phyloP scores from a whole-genome alignment of 1,139 yeast genomes.

The Pichia sp. region DNA sequence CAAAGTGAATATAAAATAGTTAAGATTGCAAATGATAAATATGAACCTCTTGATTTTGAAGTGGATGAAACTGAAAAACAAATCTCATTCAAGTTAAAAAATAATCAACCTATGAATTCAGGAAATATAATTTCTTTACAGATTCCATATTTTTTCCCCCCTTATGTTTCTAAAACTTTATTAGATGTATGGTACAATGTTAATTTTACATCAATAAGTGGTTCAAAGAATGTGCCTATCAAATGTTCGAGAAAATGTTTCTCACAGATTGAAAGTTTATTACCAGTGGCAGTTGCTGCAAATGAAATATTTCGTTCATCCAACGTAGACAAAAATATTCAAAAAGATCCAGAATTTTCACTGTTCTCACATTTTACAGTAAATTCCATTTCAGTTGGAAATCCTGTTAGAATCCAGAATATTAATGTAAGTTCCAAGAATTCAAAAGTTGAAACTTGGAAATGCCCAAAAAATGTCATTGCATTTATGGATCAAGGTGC shows the following conservation, averaged over 20 bases:
- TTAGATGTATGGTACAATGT: conserved; percentile 16
- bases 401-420: conserved; percentile 49
- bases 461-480: conserved; percentile 31
- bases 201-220: conserved; percentile 1
- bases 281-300: conserved; percentile 62
- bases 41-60: conserved; percentile 14
- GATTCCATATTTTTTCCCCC: conserved; percentile 30
- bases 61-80: conserved; percentile 14
- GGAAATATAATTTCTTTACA: conserved; percentile 11
- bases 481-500: conserved; percentile 70
- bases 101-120: conserved; percentile 1
- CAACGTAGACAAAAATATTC: conserved; percentile 17
- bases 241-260: conserved; percentile 12
- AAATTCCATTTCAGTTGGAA: conserved; percentile 46
- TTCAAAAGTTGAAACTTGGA: conserved; percentile 23
- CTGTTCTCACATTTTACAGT: conserved; percentile 64
- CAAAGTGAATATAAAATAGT: conserved; percentile 15
- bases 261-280: conserved; percentile 41
- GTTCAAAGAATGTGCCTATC: conserved; percentile 1
- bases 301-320: conserved; percentile 63
- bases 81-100: conserved; percentile 14
- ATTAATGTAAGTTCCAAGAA: conserved; percentile 36
- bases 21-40: conserved; percentile 1
- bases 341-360: conserved; percentile 2
- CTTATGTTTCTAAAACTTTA: conserved; percentile 26